Conservation (phyloP, 306 rosid species). For the Corylus americana region DNA sequence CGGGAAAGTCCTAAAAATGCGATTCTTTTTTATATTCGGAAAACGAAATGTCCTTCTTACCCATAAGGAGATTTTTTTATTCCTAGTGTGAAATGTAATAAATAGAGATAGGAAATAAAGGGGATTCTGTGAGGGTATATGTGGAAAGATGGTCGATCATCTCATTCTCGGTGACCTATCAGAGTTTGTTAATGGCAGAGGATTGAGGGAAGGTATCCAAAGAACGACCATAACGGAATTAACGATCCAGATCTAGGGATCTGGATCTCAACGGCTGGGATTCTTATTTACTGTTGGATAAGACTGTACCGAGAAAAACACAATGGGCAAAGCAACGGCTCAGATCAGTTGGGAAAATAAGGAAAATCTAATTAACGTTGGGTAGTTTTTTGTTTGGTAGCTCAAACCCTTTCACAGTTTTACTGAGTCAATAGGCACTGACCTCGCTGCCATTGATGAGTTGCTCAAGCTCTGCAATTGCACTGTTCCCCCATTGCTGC, state of each 20-base stretch:
- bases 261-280: constrained; percentile 55
- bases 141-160: constrained; percentile 30
- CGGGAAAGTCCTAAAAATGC: not conserved
- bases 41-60: constrained; percentile 26
- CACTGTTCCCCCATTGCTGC: constrained; percentile 50
- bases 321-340: constrained; percentile 25
- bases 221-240: constrained; percentile 56
- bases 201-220: constrained; percentile 37
- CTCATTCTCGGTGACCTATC: not conserved
- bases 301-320: constrained; percentile 9
- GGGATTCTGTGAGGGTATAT: constrained; percentile 26
- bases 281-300: constrained; percentile 21
- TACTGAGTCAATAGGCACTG: constrained; percentile 12
- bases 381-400: not conserved
- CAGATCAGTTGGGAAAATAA: constrained; percentile 25
- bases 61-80: not conserved
- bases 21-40: not conserved
- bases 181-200: constrained; percentile 3
- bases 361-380: constrained; percentile 23
- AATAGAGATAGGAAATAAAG: not conserved
- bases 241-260: constrained; percentile 67
- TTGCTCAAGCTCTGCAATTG: constrained; percentile 63
- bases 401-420: not conserved
- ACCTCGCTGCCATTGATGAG: constrained; percentile 85
- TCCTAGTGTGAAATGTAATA: no score